Base-by-base conservation (phyloP, 495 filamentous ascomycete species). In the Elasticomyces elasticus region DNA sequence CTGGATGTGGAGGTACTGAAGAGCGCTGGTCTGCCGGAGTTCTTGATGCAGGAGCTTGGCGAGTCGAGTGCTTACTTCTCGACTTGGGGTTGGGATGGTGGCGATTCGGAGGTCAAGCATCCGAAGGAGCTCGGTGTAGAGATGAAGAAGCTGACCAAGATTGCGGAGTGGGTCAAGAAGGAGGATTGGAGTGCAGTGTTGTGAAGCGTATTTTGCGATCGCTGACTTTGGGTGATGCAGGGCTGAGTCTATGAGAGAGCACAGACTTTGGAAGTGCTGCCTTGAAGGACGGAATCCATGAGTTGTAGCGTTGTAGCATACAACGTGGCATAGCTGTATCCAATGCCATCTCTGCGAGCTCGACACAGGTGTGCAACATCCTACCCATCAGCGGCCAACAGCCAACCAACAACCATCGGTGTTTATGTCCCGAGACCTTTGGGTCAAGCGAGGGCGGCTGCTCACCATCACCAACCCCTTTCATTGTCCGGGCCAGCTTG, bases 41-140 rank as follows among this genome's bases (percentile, higher is more conserved):
- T 54, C 1, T 20, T 69, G 25, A 64, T 63, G 11, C 33, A 51
- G 28, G 68, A 71, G 38, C 27, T 71, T 17, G 62, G 61, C 5
- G 68, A 70, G 46, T 68, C 66, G 56, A 59, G 66, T 30, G 35
- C 47, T 35, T 71, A 68, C 33, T 54, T 62, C 38, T 52, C 65
- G 26, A 60, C 67, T 50, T 69, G 61, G 61, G 70, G 68, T 1
- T 73, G 68, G 54, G 62, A 63, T 56, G 70, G 65, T 11, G 54
- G 67, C 1, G 65, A 69, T 51, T 44, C 60, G 19, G 48, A 51
- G 51, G 62, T 61, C 2, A 49, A 64, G 25, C 54, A 58, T 46
- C 60, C 63, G 1, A 35, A 56, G 49, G 52, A 64, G 28, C 24
- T 63, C 6, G 64, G 56, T 9, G 60, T 67, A 37, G 43, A 61